Conservation (phyloP, 2,329 filamentous ascomycete species). For the Monosporascus ibericus region DNA sequence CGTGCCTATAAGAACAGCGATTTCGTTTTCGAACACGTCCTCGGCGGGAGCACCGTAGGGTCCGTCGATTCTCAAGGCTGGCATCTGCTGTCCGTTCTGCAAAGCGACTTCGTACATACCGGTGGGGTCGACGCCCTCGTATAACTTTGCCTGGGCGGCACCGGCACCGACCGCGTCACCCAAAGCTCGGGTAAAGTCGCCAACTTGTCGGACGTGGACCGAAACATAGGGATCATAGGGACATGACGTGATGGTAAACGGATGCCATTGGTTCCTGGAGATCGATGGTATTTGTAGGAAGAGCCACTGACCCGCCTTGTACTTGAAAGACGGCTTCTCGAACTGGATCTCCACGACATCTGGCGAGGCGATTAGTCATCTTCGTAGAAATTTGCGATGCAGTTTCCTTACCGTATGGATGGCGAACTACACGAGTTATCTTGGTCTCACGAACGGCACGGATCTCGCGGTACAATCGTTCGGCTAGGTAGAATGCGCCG, state of each 20-base stretch:
- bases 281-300: slow-evolving; percentile 91
- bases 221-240: slow-evolving; percentile 93
- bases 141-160: slow-evolving; percentile 77
- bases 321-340: slow-evolving; percentile 90
- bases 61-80: slow-evolving; percentile 80
- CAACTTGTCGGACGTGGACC: slow-evolving; percentile 91
- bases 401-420: slow-evolving; percentile 72
- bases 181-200: slow-evolving; percentile 91
- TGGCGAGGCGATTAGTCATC: slow-evolving; percentile 31
- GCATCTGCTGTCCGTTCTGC: slow-evolving; percentile 90
- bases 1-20: slow-evolving; percentile 78
- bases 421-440: slow-evolving; percentile 89
- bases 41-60: slow-evolving; percentile 96
- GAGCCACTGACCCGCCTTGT: slow-evolving; percentile 97
- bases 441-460: slow-evolving; percentile 76
- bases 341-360: slow-evolving; percentile 98
- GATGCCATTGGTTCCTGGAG: slow-evolving; percentile 91
- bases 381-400: background rate
- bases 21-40: slow-evolving; percentile 92
- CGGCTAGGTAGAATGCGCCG: slow-evolving; percentile 77
- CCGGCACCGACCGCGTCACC: slow-evolving; percentile 93
- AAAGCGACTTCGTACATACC: slow-evolving; percentile 98
- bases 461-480: slow-evolving; percentile 88
- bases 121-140: slow-evolving; percentile 83
- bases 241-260: slow-evolving; percentile 98